Evolutionary conservation across 164 flowering plant genomes (phyloP), one percentile per base, ranked within the genome.

Genomic region (Vitis riparia): DNA sequence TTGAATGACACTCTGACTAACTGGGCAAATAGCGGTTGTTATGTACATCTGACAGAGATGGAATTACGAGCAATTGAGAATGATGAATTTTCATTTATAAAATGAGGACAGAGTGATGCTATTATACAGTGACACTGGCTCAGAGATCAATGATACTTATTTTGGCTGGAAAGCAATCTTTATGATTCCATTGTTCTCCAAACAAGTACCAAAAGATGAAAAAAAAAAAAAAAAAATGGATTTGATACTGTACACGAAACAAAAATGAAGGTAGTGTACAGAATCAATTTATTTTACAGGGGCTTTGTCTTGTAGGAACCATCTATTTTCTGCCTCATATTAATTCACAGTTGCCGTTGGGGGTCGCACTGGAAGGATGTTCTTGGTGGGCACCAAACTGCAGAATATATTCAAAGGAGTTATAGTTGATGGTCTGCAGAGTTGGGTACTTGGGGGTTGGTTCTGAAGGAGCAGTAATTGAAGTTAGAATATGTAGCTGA

Each of bases 241-340:
- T 11, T 58, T 61, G 1, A 9, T 13, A 63, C 87, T 82, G 79
- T 84, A 83, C 87, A 82, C 81, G 44, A 37, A 76, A 73, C 65
- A 66, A 61, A 10, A 69, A 73, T 8, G 68, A 73, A 75, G 52
- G 1, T 53, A 67, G 77, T 72, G 78, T 71, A 71, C 79, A 74
- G 68, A 27, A 72, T 67, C 69, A 63, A 23, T 56, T 71, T 9
- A 66, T 55, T 76, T 77, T 76, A 79, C 83, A 74, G 48, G 69
- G 77, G 78, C 23, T 65, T 37, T 37, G 44, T 50, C 10, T 59
- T 12, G 11, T 15, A 5, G 47, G 5, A 48, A 67, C 68, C 59
- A 61, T 70, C 10, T 59, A 13, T 66, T 66, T 55, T 55, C 53
- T 78, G 73, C 77, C 72, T 74, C 77, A 16, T 44, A 73, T 53